A percentile compares a stretch with the other conserved stretches of the same genome.
phyloP scores from a whole-genome alignment of 345 rosid genomes.

The Eucalyptus sp. region DNA sequence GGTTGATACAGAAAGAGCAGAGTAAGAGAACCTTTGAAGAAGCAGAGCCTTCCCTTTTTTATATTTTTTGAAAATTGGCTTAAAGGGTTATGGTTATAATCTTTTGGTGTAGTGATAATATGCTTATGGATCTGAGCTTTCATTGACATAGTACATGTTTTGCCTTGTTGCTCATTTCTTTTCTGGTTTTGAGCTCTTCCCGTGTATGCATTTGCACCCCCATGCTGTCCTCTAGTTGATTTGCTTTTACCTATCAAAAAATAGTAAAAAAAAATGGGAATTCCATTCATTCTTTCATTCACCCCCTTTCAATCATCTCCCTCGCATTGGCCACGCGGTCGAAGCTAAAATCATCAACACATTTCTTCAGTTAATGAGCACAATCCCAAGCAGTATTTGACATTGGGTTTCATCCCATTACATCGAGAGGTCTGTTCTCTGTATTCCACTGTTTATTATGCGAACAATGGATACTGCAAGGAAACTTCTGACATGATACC shows the following conservation, averaged over 20 bases:
- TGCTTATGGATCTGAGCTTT: background rate
- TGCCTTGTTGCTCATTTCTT: background rate
- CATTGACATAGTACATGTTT: background rate
- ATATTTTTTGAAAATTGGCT: background rate
- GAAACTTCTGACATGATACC: background rate
- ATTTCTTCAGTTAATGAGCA: background rate
- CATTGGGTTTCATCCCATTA: background rate
- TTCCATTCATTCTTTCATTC: background rate
- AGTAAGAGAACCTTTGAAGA: background rate
- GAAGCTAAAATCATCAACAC: background rate
- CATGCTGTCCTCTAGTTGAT: background rate
- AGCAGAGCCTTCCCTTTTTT: background rate
- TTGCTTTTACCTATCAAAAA: background rate
- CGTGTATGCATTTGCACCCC: background rate
- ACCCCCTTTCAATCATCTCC: background rate
- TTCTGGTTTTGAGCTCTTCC: background rate
- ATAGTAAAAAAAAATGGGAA: background rate
- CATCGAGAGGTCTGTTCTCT: background rate
- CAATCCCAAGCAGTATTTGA: background rate
- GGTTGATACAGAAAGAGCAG: background rate
- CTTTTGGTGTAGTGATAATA: background rate
- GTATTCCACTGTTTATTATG: background rate
- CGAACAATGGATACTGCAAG: background rate
- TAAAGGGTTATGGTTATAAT: background rate
- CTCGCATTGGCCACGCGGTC: background rate